Conservation (phyloP, 2,329 filamentous ascomycete genomes). For the Claviceps pusilla region DNA sequence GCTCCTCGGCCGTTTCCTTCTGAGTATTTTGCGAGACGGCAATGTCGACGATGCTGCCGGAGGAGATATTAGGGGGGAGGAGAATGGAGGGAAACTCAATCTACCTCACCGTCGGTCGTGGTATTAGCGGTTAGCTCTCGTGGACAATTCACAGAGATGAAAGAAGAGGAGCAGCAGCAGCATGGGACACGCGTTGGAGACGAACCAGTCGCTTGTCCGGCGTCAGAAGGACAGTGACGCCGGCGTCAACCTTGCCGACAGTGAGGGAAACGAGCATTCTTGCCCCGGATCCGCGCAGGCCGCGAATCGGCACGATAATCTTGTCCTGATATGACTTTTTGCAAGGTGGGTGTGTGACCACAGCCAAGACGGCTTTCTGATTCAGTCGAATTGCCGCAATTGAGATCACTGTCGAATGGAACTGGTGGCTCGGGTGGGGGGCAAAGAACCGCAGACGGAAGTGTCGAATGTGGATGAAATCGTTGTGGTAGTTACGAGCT, state of each 20-base stretch:
- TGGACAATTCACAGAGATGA: neutral
- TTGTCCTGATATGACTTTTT: neutral
- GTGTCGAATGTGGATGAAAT: neutral
- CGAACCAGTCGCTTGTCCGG: slow-evolving; percentile 84
- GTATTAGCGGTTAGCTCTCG: neutral
- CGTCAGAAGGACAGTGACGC: slow-evolving; percentile 90
- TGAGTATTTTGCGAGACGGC: slow-evolving; percentile 74
- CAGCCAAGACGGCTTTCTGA: neutral
- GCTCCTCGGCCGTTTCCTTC: slow-evolving; percentile 61
- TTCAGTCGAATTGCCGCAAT: neutral
- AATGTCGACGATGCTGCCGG: slow-evolving; percentile 95
- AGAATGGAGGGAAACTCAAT: slow-evolving; percentile 98
- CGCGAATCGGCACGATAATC: neutral
- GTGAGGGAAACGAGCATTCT: slow-evolving; percentile 91
- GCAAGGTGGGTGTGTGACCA: neutral
- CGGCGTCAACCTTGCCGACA: slow-evolving; percentile 97
- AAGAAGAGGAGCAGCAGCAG: neutral
- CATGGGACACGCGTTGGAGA: slow-evolving; percentile 8
- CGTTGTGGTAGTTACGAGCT: neutral
- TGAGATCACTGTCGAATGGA: neutral
- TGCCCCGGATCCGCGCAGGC: neutral
- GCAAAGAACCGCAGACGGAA: neutral
- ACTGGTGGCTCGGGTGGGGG: too few relatives aligned
- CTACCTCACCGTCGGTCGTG: slow-evolving; percentile 29
- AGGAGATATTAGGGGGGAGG: slow-evolving; percentile 85